These are phyloP conservation scores for Ophiostoma sp. DNA, from an alignment of 2,329 filamentous ascomycete species.

Conservation along the genomic window DNA sequence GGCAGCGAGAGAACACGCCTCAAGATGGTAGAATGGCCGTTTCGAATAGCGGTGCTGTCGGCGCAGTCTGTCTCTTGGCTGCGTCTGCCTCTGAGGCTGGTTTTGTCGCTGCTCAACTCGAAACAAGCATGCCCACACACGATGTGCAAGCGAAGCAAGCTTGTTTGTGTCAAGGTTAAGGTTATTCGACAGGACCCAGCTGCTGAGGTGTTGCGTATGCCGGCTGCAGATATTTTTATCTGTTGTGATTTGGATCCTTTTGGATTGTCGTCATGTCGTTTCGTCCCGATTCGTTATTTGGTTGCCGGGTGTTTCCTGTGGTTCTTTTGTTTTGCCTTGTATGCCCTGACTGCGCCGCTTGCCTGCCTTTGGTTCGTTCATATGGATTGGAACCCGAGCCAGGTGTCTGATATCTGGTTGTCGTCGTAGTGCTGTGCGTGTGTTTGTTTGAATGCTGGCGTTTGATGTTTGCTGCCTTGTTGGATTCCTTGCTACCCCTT, in stretches of 20 bases:
- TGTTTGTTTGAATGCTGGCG: not conserved
- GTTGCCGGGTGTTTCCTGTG: not conserved
- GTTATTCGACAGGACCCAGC: conserved; percentile 7
- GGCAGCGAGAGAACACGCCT: not conserved
- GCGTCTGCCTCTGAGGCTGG: not conserved
- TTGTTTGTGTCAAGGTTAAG: conserved; percentile 12
- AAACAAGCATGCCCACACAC: conserved; percentile 5
- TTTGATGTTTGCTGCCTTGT: not conserved
- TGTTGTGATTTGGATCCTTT: not conserved
- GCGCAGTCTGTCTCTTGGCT: not conserved
- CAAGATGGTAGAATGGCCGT: not conserved
- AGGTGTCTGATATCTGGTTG: not conserved
- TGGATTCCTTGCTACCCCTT: not conserved
- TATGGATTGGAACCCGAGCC: not conserved
- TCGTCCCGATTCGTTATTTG: not conserved
- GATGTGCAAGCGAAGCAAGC: conserved; percentile 17
- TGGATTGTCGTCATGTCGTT: not conserved
- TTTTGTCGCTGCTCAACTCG: not conserved
- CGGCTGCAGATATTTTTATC: not conserved
- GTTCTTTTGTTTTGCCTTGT: not conserved
- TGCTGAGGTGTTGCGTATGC: not conserved
- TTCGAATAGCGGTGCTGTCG: not conserved
- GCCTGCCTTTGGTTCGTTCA: not conserved
- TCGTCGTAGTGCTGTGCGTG: not conserved
- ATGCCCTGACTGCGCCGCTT: not conserved